Base-by-base conservation (phyloP, 352 stramenopile genomes). In the Pythium coloratum region DNA sequence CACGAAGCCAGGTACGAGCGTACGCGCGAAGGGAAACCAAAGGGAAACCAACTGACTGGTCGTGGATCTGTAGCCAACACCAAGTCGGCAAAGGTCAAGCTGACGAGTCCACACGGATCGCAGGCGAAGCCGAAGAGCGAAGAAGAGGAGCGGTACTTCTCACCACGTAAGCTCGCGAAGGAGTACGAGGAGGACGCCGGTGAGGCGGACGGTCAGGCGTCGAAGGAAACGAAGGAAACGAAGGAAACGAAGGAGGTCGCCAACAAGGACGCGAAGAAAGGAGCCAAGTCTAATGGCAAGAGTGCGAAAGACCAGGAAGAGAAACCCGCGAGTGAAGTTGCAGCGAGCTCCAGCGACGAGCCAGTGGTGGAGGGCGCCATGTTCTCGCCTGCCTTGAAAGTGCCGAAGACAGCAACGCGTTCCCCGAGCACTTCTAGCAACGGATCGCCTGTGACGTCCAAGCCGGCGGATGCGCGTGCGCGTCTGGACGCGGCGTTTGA, bases 331-430 rank as follows among this genome's bases (percentile, higher is more conserved):
- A 33, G 8, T 61, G 9, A 16, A 26, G 16, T 18, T 40, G 13
- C 50, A 3, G 47, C 16, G 7, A 32, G 10, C 14, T 3, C 51
- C 57, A 33, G 18, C 55, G 26, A 64, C 24, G 69, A n/a, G 67
- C 53, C 13, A 70, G 76, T 40, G 76, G 80, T 6, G 60, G 76
- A 89, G 14, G 76, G 75, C 36, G 82, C 82, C 40, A 76, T 95
- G 67, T 95, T 95, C 59, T 95, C 87, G 2, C 87, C 87, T 2
- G 71, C 74, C 38, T 70, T 94, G 12, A 93, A 92, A 49, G 74
- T 78, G 18, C 82, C 84, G 18, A 73, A 64, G 3, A 53, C 49
- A 3, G 28, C 32, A 5, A 34, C 55, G 34, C 64, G 69, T 8
- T 81, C 76, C 38, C 71, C 71, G 16, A 55, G 13, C 26, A 51